Percentiles rank a stretch among this genome's conserved stretches.
These are phyloP conservation scores for Raffaelea arxii DNA, from an alignment of 2,329 filamentous ascomycete genomes.

Conservation along the genomic window DNA sequence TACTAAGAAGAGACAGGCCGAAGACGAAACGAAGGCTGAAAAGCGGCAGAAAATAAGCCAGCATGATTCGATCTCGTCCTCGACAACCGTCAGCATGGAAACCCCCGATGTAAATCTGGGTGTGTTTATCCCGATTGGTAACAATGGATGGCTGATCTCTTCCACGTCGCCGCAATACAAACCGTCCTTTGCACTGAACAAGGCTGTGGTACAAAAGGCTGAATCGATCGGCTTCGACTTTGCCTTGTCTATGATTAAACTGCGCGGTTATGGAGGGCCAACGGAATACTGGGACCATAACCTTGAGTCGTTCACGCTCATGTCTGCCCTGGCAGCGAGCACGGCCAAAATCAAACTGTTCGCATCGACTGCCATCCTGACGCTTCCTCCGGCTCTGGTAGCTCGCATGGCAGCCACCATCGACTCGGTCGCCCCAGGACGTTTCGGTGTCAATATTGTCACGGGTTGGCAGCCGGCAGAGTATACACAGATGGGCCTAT, in stretches of 20 bases:
- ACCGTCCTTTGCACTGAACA: background rate
- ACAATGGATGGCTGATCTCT: background rate
- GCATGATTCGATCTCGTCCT: too few species aligned
- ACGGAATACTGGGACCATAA: background rate
- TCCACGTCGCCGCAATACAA: background rate
- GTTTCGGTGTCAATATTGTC: background rate
- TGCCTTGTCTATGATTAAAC: background rate
- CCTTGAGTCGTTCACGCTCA: background rate
- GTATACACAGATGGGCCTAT: background rate
- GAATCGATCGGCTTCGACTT: background rate
- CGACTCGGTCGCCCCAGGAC: background rate
- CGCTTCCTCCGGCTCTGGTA: background rate
- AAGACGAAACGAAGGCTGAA: too few species aligned
- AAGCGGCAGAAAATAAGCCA: too few species aligned
- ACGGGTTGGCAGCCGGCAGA: background rate
- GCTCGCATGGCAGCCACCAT: background rate
- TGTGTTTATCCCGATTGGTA: background rate
- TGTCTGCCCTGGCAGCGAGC: background rate
- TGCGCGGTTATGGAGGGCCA: background rate
- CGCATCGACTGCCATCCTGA: background rate
- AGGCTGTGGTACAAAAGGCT: background rate
- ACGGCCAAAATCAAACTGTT: background rate
- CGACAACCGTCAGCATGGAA: too few species aligned
- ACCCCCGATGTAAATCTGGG: too few species aligned
- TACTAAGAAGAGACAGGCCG: too few species aligned